Evolutionary conservation across 75 land plant genomes (phyloP).

Genomic region (Cupressus sempervirens): DNA sequence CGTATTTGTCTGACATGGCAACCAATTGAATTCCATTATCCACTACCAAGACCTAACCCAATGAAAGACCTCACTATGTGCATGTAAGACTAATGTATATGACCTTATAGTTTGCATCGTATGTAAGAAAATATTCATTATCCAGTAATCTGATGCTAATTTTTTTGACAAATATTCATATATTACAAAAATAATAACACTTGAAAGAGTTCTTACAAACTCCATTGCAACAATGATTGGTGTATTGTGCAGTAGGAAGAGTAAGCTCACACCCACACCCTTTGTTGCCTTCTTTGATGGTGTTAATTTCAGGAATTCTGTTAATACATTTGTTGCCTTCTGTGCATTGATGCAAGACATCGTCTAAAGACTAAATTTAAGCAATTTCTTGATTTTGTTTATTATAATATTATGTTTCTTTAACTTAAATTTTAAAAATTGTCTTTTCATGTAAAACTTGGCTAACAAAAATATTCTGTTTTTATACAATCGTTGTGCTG

Average conservation of each 20-base stretch:
- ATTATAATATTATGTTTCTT: neutral
- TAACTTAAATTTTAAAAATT: neutral
- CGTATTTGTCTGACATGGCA: neutral
- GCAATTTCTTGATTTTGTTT: neutral
- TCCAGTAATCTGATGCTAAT: neutral
- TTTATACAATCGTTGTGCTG: slow-evolving; percentile 10
- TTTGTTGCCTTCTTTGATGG: neutral
- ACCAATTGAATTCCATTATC: neutral
- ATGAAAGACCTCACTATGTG: neutral
- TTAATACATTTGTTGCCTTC: neutral
- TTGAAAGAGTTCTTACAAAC: neutral
- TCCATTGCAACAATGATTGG: neutral
- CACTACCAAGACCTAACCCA: neutral
- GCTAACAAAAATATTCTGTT: neutral
- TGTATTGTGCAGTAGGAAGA: neutral
- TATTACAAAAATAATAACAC: neutral
- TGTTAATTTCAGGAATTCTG: neutral
- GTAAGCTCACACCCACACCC: neutral
- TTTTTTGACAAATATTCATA: neutral
- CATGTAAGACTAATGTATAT: neutral
- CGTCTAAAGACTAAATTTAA: neutral
- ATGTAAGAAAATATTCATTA: neutral
- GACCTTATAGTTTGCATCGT: neutral
- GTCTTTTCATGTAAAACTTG: neutral
- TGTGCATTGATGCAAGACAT: neutral